Evolutionary conservation across 2,329 filamentous ascomycete species (phyloP), one percentile per base, ranked within the genome.

Genomic region (Phoma herbarum): DNA sequence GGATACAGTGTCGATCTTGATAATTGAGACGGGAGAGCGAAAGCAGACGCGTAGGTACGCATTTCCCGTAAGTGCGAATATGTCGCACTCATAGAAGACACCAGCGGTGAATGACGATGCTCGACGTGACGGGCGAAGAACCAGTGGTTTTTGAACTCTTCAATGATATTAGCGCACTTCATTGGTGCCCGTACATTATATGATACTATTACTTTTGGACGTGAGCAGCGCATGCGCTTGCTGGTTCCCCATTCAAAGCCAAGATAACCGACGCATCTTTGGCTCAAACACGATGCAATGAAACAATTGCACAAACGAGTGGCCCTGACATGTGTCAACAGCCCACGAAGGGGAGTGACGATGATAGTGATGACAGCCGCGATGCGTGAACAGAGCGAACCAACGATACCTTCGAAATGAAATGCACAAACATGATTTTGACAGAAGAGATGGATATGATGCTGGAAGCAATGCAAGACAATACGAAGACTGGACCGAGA

Each of bases 321-420:
- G 63, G 61, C 63, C 65, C 63, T 67, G 63, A 49, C 63, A 52
- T 51, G 39, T 54, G 48, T 61, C 57, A n/a, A 44, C 46, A 29
- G 14, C 31, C 51, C 22, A 4, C 3, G 3, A 35, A 47, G 26
- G 39, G 33, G 23, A 37, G 46, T 25, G 57, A 59, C 46, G 35
- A 43, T 29, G 25, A 22, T 41, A 26, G 29, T 16, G 28, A 29
- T 49, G 18, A 29, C 16, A 43, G 6, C 2, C 20, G n/a, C 41
- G 7, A 50, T 33, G 31, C 18, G 3, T 42, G 14, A 7, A 23
- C n/a, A 22, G 22, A 31, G 9, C 8, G 25, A 26, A 4, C 20
- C 25, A 3, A 16, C 22, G 37, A 29, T n/a, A 43, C 48, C 44
- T 22, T 44, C 44, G 14, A 50, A 4, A 39, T 41, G 52, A 60